A percentile compares a stretch with the other conserved stretches of the same genome.
phyloP scores from a whole-genome alignment of 2,329 filamentous ascomycete genomes.

The Trichoderma guizhouense region DNA sequence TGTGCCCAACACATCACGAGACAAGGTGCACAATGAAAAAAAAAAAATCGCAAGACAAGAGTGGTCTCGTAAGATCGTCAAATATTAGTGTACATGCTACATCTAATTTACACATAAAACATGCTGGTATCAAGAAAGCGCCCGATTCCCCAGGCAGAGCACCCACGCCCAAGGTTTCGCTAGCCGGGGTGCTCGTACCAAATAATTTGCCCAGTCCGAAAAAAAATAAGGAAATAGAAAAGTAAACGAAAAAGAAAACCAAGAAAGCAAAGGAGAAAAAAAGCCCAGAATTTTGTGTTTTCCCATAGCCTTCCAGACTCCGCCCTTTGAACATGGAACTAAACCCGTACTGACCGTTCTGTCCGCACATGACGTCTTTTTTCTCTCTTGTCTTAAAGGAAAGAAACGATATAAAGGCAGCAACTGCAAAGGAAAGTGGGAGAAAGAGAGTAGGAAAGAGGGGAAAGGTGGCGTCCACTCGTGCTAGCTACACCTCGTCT shows the following conservation, averaged over 20 bases:
- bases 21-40: neutral
- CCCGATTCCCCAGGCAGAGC: neutral
- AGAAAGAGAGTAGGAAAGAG: neutral
- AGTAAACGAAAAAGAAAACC: neutral
- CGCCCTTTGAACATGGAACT: neutral
- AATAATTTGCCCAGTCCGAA: neutral
- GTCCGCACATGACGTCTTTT: neutral
- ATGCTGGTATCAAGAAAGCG: slow-evolving; percentile 13
- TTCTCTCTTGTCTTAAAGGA: neutral
- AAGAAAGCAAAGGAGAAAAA: neutral
- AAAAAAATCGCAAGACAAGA: neutral
- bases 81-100: slow-evolving; percentile 14
- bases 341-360: neutral
- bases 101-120: slow-evolving; percentile 17
- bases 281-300: neutral
- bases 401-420: neutral
- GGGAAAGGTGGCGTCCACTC: neutral
- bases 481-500: neutral
- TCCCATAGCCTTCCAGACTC: slow-evolving; percentile 2
- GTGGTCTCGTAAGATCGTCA: neutral
- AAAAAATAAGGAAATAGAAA: neutral
- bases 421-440: neutral
- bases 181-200: neutral
- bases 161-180: neutral
- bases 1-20: neutral